phyloP scores from a whole-genome alignment of 257 asterid genomes.

The Datura wrightii region DNA sequence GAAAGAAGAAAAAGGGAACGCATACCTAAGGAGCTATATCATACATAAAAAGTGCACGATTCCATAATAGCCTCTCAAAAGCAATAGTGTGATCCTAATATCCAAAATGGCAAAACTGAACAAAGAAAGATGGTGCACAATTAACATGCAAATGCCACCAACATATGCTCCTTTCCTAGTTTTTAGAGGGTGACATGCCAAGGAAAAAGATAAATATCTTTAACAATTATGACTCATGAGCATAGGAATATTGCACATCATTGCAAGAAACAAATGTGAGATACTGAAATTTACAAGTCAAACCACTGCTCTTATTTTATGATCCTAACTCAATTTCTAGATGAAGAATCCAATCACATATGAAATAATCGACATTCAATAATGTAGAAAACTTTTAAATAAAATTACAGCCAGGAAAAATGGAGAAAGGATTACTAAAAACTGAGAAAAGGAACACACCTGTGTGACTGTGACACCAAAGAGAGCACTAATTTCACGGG shows the following conservation, averaged over 20 bases:
- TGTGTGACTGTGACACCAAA: conserved; percentile 94
- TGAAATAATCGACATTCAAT: background rate
- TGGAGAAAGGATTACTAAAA: background rate
- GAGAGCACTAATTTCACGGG: conserved; percentile 88
- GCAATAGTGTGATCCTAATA: conserved; percentile 17
- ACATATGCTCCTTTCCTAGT: background rate
- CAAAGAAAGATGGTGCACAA: background rate
- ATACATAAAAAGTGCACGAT: background rate
- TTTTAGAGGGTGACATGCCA: background rate
- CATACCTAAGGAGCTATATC: background rate
- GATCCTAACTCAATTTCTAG: background rate
- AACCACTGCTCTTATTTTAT: conserved; percentile 5
- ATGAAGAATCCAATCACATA: background rate
- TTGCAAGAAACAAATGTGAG: conserved; percentile 9
- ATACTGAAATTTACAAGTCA: conserved; percentile 21
- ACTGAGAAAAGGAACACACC: conserved; percentile 46
- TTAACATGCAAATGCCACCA: background rate
- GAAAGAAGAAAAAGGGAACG: conserved; percentile 4
- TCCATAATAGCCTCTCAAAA: conserved; percentile 16
- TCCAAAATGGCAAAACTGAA: conserved; percentile 22
- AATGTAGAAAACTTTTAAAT: background rate
- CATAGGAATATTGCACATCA: background rate
- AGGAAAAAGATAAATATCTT: background rate
- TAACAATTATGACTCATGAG: conserved; percentile 2
- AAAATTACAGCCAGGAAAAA: background rate